A percentile compares a stretch with the other conserved stretches of the same genome.
Conservation (phyloP, 108 stramenopile species). For the Mediolabrus comicus region DNA sequence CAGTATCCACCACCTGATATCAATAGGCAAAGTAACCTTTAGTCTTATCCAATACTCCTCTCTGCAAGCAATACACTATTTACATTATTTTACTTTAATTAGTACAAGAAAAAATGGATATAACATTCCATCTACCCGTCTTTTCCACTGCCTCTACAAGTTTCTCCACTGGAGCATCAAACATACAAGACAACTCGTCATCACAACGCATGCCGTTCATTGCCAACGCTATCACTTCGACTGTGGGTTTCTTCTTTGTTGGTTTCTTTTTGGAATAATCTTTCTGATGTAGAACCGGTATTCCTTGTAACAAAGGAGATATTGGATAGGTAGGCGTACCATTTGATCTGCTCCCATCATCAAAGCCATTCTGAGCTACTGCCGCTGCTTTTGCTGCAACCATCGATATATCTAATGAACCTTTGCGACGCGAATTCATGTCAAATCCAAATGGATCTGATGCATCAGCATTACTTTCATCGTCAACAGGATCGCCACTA, state of each 20-base stretch:
- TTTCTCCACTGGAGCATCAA: constrained; percentile 62
- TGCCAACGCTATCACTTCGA: constrained; percentile 39
- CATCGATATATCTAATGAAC: neutral
- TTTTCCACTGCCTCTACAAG: constrained; percentile 51
- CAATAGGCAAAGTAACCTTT: neutral
- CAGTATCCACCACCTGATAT: constrained; percentile 42
- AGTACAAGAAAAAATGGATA: constrained; percentile 30
- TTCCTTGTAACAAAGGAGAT: neutral
- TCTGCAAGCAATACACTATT: neutral
- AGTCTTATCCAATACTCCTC: neutral
- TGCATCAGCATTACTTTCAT: constrained; percentile 35
- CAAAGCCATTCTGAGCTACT: neutral
- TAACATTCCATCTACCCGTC: constrained; percentile 43
- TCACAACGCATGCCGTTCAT: constrained; percentile 84
- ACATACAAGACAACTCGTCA: constrained; percentile 76
- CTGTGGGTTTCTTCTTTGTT: constrained; percentile 9
- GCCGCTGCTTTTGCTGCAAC: constrained; percentile 19
- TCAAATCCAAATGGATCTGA: constrained; percentile 6
- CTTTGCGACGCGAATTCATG: neutral
- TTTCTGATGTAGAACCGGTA: neutral
- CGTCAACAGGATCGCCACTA: constrained; percentile 22
- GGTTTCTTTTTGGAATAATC: constrained; percentile 16
- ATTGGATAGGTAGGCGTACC: neutral
- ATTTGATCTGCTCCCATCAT: constrained; percentile 6
- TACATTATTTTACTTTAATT: neutral